These are phyloP conservation scores for Paracamarosporium sp. DNA, from an alignment of 2,329 filamentous ascomycete species.

Conservation along the genomic window DNA sequence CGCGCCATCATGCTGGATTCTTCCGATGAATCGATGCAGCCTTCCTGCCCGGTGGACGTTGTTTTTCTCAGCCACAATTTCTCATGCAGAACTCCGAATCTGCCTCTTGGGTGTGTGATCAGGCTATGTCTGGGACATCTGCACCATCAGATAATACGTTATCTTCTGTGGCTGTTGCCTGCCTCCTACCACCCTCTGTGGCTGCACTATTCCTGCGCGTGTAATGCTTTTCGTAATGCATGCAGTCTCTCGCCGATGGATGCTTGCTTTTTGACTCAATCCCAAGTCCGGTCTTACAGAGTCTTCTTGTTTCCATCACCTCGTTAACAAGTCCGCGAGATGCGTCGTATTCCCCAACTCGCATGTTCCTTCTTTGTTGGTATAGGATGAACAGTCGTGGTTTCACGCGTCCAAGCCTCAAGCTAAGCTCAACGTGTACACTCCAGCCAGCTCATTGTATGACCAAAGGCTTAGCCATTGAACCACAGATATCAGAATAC, in stretches of 20 bases:
- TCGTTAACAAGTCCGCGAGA: neutral
- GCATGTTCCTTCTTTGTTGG: neutral
- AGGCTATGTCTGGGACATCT: constrained; percentile 11
- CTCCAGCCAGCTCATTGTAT: constrained; percentile 9
- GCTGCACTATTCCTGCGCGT: neutral
- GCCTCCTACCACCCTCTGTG: neutral
- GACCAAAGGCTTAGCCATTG: constrained; percentile 8
- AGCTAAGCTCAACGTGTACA: constrained; percentile 1
- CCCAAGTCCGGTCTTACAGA: neutral
- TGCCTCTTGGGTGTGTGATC: neutral
- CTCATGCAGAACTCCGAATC: constrained; percentile 2
- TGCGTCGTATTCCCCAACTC: neutral
- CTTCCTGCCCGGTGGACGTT: neutral
- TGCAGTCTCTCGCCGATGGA: neutral
- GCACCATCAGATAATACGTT: constrained; percentile 11
- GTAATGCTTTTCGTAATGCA: neutral
- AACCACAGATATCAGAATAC: constrained; percentile 1
- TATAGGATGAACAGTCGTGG: neutral
- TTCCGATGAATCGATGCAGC: constrained; percentile 9
- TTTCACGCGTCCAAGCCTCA: neutral
- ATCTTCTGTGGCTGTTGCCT: neutral
- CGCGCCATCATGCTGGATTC: constrained; percentile 15
- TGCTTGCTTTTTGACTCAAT: neutral
- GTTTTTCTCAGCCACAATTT: constrained; percentile 13
- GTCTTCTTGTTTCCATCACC: neutral